A percentile compares a stretch with the other conserved stretches of the same genome.
These are phyloP conservation scores for Boeremia exigua DNA, from an alignment of 2,329 filamentous ascomycete genomes.

Conservation along the genomic window DNA sequence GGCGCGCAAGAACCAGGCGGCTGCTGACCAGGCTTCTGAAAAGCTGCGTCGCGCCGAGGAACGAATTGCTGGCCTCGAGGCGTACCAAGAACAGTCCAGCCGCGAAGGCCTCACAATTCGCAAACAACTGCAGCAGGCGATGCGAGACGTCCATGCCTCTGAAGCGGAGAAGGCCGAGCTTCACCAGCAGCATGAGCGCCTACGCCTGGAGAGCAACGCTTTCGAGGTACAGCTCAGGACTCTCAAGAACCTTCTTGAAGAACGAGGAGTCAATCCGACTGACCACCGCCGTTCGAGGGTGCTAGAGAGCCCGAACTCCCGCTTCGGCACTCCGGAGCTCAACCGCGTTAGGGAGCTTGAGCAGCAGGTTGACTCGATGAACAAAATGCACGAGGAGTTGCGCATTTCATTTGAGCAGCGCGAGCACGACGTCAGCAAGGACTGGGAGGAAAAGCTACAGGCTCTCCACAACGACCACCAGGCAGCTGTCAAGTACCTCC, in stretches of 20 bases:
- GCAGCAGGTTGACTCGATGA: slow-evolving; percentile 78
- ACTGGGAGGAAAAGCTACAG: slow-evolving; percentile 90
- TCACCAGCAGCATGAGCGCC: slow-evolving; percentile 79
- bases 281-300: slow-evolving; percentile 73
- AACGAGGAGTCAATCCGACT: slow-evolving; percentile 83
- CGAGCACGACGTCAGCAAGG: slow-evolving; percentile 83
- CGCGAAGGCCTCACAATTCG: slow-evolving; percentile 89
- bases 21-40: slow-evolving; percentile 84
- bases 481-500: slow-evolving; percentile 96
- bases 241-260: slow-evolving; percentile 87
- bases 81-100: slow-evolving; percentile 96
- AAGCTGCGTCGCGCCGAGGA: slow-evolving; percentile 93
- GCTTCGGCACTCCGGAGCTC: slow-evolving; percentile 79
- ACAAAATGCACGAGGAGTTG: slow-evolving; percentile 84
- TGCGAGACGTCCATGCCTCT: slow-evolving; percentile 83
- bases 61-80: slow-evolving; percentile 92
- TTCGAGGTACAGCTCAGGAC: slow-evolving; percentile 90
- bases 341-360: slow-evolving; percentile 83
- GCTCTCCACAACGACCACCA: slow-evolving; percentile 98
- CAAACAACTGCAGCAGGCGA: slow-evolving; percentile 82
- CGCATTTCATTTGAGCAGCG: slow-evolving; percentile 78
- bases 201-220: slow-evolving; percentile 93
- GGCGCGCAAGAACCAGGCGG: slow-evolving; percentile 86
- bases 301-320: slow-evolving; percentile 73
- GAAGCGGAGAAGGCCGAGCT: slow-evolving; percentile 82